A percentile compares a stretch with the other conserved stretches of the same genome.
Evolutionary conservation across 495 filamentous ascomycete genomes (phyloP).

Genomic region (Podospora comata): DNA sequence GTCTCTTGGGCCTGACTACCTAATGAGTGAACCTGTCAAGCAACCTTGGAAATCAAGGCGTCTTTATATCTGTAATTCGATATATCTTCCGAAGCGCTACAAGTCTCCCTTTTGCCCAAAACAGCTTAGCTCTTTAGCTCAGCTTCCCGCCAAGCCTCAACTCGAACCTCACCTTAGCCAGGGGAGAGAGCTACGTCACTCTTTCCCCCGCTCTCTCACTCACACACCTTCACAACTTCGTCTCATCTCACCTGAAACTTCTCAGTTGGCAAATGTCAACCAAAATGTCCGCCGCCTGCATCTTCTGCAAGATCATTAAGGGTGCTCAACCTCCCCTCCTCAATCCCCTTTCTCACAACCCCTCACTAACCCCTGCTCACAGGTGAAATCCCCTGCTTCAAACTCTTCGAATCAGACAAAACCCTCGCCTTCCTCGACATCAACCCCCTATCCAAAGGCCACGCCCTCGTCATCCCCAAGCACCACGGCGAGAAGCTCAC

Average conservation of each 20-base stretch:
- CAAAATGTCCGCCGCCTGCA: constrained; percentile 59
- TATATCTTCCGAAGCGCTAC: neutral
- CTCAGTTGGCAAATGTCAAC: constrained; percentile 25
- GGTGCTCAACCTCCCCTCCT: constrained; percentile 47
- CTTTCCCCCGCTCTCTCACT: constrained; percentile 5
- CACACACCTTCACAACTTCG: constrained; percentile 2
- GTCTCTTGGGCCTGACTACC: neutral
- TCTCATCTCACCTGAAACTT: constrained; percentile 3
- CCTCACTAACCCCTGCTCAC: constrained; percentile 18
- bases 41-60: too few relatives aligned
- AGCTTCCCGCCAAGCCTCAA: neutral
- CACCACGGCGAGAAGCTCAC: constrained; percentile 87
- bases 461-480: constrained; percentile 95
- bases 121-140: constrained; percentile 1
- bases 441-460: constrained; percentile 77
- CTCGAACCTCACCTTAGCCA: neutral
- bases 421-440: constrained; percentile 97
- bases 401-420: constrained; percentile 90
- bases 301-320: constrained; percentile 99
- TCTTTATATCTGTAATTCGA: neutral
- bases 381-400: constrained; percentile 95
- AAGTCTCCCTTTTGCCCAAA: neutral
- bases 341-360: constrained; percentile 13
- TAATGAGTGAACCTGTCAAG: too few relatives aligned
- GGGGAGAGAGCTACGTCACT: neutral